Base-by-base conservation (phyloP, 2,329 filamentous ascomycete genomes). In the Didymella sp. region DNA sequence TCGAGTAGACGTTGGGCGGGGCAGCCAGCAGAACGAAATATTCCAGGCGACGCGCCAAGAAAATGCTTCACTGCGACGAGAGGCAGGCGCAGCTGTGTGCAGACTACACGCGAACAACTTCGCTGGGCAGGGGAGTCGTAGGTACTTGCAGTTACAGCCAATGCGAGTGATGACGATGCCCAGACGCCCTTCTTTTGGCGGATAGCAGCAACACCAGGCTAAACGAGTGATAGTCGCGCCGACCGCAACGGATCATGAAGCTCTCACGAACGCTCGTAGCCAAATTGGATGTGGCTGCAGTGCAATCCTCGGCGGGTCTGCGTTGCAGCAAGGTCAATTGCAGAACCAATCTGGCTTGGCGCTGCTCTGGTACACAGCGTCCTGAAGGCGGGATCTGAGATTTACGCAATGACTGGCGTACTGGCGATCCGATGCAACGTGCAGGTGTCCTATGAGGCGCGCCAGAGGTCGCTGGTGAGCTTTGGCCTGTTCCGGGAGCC, bases 201-300 rank as follows among this genome's bases (percentile, higher is more conserved):
- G 51, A 61, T 61, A 63, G 66, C 66, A 72, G 67, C 64, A 65
- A 58, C 60, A 64, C 65, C 59, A 67, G 63, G 59, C 61, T 64
- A 57, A 68, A 69, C 52, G 57, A 67, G 64, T 60, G 66, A 70
- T 64, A 57, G 61, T 64, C 58, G 55, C 53, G 66, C 59, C 57
- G 61, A 62, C 48, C 44, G 41, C 55, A 56, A 61, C 56, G 44
- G 55, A 67, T 61, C 72, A 73, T 67, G 52, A 58, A 72, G 61
- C 57, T 57, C 61, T 35, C 50, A 54, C 57, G 30, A 57, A 60
- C 42, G 51, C 45, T 59, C 41, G 61, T 60, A 63, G 68, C 68
- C 60, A 64, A 66, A 67, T 51, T 44, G 61, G 69, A 70, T 51
- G 72, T 70, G 70, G 72, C 72, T 74, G 73, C 73, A 74, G 72